Evolutionary conservation across 345 rosid species (phyloP).

Genomic region (Euphorbia peplus): DNA sequence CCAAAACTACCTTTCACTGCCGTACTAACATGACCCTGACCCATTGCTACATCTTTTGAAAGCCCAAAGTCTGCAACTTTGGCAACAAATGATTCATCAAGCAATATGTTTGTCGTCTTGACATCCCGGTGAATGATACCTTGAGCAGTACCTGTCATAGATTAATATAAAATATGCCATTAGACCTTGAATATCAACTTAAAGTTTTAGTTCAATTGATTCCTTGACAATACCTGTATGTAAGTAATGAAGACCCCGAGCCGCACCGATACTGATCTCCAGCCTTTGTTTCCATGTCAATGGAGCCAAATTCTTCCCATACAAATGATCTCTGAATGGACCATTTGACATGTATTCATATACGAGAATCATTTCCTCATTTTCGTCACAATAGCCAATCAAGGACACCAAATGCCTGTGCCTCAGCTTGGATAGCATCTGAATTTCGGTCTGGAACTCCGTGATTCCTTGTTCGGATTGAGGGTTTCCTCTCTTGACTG

Average conservation of each 20-base stretch:
- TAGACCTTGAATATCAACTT: too few species aligned
- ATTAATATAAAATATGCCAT: too few species aligned
- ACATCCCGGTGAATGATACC: slow-evolving; percentile 89
- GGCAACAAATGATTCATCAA: slow-evolving; percentile 72
- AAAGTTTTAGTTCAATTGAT: too few species aligned
- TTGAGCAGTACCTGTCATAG: slow-evolving; percentile 90
- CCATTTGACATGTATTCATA: slow-evolving; percentile 84
- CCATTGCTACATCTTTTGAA: slow-evolving; percentile 69
- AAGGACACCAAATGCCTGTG: slow-evolving; percentile 81
- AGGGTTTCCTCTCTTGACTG: slow-evolving; percentile 83
- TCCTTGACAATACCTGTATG: too few species aligned
- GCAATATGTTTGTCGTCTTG: slow-evolving; percentile 74
- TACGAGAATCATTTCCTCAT: slow-evolving; percentile 75
- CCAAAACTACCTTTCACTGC: slow-evolving; percentile 62
- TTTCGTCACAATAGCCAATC: slow-evolving; percentile 77
- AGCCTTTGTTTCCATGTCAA: slow-evolving; percentile 74
- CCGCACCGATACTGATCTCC: slow-evolving; percentile 74
- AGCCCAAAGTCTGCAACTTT: slow-evolving; percentile 82
- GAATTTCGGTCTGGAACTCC: slow-evolving; percentile 80
- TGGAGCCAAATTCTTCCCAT: slow-evolving; percentile 62
- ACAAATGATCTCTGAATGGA: slow-evolving; percentile 69
- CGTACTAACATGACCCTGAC: slow-evolving; percentile 66
- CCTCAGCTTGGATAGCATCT: slow-evolving; percentile 81
- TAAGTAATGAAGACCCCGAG: slow-evolving; percentile 76
- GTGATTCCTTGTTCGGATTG: slow-evolving; percentile 87